Base-by-base conservation (phyloP, 306 rosid species). In the Vigna reflexopilosa region DNA sequence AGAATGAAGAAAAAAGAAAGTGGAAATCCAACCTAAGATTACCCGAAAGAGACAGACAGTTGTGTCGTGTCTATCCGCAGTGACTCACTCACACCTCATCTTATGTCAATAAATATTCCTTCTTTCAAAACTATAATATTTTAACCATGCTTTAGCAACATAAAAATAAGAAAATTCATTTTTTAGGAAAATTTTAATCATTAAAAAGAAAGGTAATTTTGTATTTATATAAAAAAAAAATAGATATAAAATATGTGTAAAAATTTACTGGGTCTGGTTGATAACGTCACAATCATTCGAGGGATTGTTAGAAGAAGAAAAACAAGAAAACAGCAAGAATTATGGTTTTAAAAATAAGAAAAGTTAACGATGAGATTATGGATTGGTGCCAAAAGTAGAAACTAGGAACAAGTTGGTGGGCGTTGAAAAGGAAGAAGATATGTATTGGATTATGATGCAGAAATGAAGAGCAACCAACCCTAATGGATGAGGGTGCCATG, bases 401-500 rank as follows among this genome's bases (percentile, higher is more conserved):
- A 73, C 19, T 51, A 64, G 19, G 40, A 28, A 28, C 51, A 44
- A 73, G 56, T 80, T 14, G 62, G 69, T 24, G 6, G 30, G 9
- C 4, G 12, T 57, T 17, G 40, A 12, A 67, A 51, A 38, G 24
- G 24, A n/a, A 7, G 75, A 7, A 49, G 6, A 57, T 69, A 17
- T 81, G 45, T 10, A 40, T 40, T 40, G 78, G 85, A 82, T 81
- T 34, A 76, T 77, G 54, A 68, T 74, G 55, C 0, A 7, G 3
- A 68, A 68, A 7, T 49, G 5, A 57, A 67, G 17, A 58, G 40
- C 76, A 66, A 56, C 66, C 70, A n/a, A 57, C 32, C 77, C 40
- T 51, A 70, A 4, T 13, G 86, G 82, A 82, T 83, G 50, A 82
- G 79, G 19, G 8, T 77, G 64, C 49, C 70, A 72, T 75, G 71